Base-by-base conservation (phyloP, 139 green algal genomes). In the Chlamydomonas schloesseri region DNA sequence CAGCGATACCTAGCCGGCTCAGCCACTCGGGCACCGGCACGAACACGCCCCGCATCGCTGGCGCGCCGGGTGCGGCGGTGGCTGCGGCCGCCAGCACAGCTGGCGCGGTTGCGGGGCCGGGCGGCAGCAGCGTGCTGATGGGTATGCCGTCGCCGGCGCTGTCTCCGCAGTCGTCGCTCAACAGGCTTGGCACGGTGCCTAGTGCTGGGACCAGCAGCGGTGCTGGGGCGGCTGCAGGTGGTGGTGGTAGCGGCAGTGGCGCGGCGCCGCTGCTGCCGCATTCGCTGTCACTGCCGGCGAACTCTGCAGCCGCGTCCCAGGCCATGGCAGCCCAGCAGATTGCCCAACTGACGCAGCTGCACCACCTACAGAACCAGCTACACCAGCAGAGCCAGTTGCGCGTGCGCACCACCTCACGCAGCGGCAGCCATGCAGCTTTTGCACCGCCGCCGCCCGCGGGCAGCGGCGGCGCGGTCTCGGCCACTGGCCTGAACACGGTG, bases 1-100 rank as follows among this genome's bases (percentile, higher is more conserved):
- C 58, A 13, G 36, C 42, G 14, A 36, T 73, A 3, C 76, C 76
- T 29, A 83, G 76, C 62, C 76, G 76, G 13, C 76, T 83, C 20
- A 83, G 76, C 37, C 42, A 57, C 24, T 60, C 57, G 10, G 75
- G 75, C 14, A 23, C 34, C 20, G 50, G 31, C 31, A 55, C 73
- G n/a, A 14, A 53, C 31, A 70, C 31, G 15, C 29, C 50, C 11
- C 50, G 73, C 10, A 3, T 50, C 42, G 42, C 8, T 5, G 42
- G 42, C 42, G 55, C 55, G 55, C 55, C 18, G 8, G 55, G 55
- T 24, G 55, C 20, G 8, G 55, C 50, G 50, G 11, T 14, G 14
- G 14, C 55, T 2, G 55, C 55, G 2, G 55, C 55, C 55, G 18
- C 55, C 2, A 24, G 18, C 17, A 60, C 20, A 18, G 55, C 55